phyloP scores from a whole-genome alignment of 2,329 filamentous ascomycete genomes.

The Aspergillus arachidicola region DNA sequence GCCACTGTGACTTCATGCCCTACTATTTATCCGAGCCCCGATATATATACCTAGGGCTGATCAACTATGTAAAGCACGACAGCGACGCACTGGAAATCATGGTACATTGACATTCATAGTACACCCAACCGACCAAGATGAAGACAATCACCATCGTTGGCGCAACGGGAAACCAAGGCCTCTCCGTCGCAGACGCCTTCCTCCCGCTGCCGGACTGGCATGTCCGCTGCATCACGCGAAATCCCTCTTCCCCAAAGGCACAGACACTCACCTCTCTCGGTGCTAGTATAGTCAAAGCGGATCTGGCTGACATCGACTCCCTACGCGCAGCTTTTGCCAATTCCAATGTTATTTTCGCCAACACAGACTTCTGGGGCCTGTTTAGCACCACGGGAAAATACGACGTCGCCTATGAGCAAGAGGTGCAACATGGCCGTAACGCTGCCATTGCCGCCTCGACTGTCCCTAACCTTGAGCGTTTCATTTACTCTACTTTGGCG shows the following conservation, averaged over 20 bases:
- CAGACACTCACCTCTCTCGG: conserved; percentile 25
- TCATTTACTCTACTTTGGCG: conserved; percentile 56
- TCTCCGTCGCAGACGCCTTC: conserved; percentile 32
- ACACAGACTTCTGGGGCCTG: conserved; percentile 59
- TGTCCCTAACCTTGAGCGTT: conserved; percentile 48
- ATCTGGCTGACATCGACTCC: conserved; percentile 31
- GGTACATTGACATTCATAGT: not conserved
- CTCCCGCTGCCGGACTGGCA: conserved; percentile 28
- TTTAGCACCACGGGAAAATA: conserved; percentile 41
- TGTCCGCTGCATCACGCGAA: conserved; percentile 37
- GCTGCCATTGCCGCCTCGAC: conserved; percentile 57
- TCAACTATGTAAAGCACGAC: rapidly evolving
- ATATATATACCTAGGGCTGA: not conserved
- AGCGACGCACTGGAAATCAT: not conserved
- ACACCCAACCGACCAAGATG: not conserved
- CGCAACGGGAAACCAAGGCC: conserved; percentile 39
- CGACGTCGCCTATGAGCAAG: conserved; percentile 48
- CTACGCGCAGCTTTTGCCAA: conserved; percentile 38
- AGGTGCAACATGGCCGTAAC: conserved; percentile 57
- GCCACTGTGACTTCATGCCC: not conserved
- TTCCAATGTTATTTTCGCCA: conserved; percentile 56
- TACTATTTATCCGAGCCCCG: not conserved
- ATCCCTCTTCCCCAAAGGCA: conserved; percentile 27
- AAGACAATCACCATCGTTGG: conserved; percentile 41
- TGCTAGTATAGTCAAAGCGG: conserved; percentile 31